Percentiles rank a stretch among this genome's conserved stretches.
phyloP scores from a whole-genome alignment of 495 filamentous ascomycete genomes.

The Xylaria castorea region DNA sequence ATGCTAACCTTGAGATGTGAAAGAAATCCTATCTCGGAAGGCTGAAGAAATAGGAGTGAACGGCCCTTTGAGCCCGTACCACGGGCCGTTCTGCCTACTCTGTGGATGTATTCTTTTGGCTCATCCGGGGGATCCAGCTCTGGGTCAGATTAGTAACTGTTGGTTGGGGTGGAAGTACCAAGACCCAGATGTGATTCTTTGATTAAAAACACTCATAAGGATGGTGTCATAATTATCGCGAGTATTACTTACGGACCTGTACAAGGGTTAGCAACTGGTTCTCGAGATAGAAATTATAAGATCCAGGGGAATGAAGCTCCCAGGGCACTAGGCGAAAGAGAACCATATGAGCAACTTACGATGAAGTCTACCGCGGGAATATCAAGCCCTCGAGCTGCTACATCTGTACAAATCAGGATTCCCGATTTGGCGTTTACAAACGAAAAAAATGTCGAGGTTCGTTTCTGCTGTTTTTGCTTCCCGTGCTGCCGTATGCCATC shows the following conservation, averaged over 20 bases:
- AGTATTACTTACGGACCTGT: slow-evolving; percentile 27
- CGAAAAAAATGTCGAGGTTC: slow-evolving; percentile 97
- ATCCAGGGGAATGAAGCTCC: background rate
- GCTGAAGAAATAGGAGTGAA: slow-evolving; percentile 90
- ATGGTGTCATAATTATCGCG: background rate
- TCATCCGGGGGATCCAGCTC: slow-evolving; percentile 96
- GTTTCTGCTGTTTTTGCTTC: slow-evolving; percentile 41
- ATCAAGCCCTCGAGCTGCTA: slow-evolving; percentile 92
- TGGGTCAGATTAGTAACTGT: background rate
- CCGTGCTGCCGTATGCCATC: slow-evolving; percentile 21
- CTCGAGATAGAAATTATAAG: background rate
- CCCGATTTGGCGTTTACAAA: slow-evolving; percentile 94
- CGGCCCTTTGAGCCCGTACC: slow-evolving; percentile 83
- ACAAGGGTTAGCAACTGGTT: slow-evolving; percentile 11
- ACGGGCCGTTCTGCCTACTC: slow-evolving; percentile 92
- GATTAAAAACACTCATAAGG: background rate
- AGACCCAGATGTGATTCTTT: background rate
- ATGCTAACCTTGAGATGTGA: slow-evolving; percentile 72
- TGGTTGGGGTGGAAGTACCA: background rate
- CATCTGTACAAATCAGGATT: slow-evolving; percentile 93
- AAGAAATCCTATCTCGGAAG: slow-evolving; percentile 89
- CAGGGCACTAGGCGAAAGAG: background rate
- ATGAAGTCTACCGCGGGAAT: slow-evolving; percentile 96
- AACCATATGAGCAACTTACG: slow-evolving; percentile 48
- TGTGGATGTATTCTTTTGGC: slow-evolving; percentile 92